These are phyloP conservation scores for Hemisphaericaspora lyxosophila DNA, from an alignment of 1,139 yeast species.

Conservation along the genomic window DNA sequence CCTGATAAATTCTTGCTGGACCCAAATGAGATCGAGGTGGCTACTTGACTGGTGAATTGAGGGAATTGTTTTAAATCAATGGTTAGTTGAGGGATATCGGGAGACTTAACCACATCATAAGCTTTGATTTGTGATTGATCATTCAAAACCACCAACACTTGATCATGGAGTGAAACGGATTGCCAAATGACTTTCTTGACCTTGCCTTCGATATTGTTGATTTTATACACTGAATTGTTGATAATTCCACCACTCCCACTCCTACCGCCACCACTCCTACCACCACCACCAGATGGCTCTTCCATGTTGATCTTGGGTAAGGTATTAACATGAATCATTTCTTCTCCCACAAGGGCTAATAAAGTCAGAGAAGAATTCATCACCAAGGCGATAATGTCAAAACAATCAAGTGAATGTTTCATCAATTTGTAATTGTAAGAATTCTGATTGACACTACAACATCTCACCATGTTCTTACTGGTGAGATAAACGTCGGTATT, in stretches of 20 bases:
- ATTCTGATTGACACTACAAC: conserved; percentile 24
- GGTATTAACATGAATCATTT: conserved; percentile 24
- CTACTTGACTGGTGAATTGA: conserved; percentile 18
- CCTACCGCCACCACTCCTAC: too few species aligned
- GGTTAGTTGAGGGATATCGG: conserved; percentile 23
- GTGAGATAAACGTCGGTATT: conserved; percentile 33
- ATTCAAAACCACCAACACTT: conserved; percentile 34
- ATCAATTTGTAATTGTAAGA: conserved; percentile 23
- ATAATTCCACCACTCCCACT: conserved; percentile 8
- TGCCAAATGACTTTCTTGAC: conserved; percentile 37
- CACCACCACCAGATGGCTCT: too few species aligned
- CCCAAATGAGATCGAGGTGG: conserved; percentile 38
- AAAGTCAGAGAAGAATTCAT: conserved; percentile 32
- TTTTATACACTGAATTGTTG: conserved; percentile 17
- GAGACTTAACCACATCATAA: conserved; percentile 31
- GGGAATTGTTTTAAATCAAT: conserved; percentile 20
- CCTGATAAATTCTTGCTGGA: conserved; percentile 30
- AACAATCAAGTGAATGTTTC: conserved; percentile 10
- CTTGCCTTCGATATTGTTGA: conserved; percentile 18
- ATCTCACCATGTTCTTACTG: conserved; percentile 28
- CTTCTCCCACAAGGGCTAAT: conserved; percentile 34
- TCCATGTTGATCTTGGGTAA: conserved; percentile 21
- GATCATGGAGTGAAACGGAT: conserved; percentile 24
- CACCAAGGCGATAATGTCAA: conserved; percentile 24
- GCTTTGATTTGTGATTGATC: conserved; percentile 22